A percentile compares a stretch with the other conserved stretches of the same genome.
Conservation (phyloP, 257 asterid genomes). For the Solanum appendiculatum region DNA sequence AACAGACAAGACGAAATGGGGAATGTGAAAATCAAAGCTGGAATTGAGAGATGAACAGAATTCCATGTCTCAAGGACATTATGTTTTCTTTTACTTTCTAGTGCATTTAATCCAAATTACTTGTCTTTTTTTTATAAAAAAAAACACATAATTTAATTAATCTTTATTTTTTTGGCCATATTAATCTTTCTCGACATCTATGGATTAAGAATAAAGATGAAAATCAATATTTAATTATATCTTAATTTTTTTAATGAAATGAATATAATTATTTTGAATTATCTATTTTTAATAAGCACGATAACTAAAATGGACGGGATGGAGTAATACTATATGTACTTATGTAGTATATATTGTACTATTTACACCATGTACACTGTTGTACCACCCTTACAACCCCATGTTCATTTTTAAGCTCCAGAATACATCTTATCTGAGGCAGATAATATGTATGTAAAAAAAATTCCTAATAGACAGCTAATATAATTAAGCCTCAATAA, state of each 20-base stretch:
- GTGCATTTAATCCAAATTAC: not conserved
- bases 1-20: not conserved
- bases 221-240: no score
- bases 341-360: not conserved
- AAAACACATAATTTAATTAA: no score
- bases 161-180: not conserved
- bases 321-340: not conserved
- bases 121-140: not conserved
- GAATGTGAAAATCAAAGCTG: constrained; percentile 44
- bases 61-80: constrained; percentile 74
- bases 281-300: not conserved
- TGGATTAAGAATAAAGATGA: not conserved
- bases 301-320: not conserved
- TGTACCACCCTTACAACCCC: not conserved
- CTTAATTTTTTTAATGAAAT: no score
- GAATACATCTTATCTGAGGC: not conserved
- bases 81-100: not conserved
- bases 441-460: not conserved
- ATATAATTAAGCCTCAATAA: not conserved
- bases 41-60: constrained; percentile 44
- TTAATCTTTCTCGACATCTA: not conserved
- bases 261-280: not conserved
- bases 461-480: not conserved
- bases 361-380: not conserved
- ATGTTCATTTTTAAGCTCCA: not conserved